phyloP scores from a whole-genome alignment of 805 yeast genomes.

The Suhomyces vadensis region DNA sequence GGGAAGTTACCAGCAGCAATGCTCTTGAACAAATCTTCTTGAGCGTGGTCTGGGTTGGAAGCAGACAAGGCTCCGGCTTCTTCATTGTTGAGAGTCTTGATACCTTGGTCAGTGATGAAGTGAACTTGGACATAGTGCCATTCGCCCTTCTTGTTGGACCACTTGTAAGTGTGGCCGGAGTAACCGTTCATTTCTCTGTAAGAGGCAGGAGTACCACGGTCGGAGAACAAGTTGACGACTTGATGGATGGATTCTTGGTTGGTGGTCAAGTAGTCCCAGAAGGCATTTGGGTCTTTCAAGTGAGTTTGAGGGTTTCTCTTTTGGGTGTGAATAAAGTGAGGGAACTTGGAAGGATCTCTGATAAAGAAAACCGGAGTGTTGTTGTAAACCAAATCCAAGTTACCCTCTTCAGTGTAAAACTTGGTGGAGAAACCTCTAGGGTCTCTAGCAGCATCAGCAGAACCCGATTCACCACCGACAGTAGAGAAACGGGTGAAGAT shows the following conservation, averaged over 20 bases:
- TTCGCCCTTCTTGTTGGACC: constrained; percentile 73
- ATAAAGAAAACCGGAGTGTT: constrained; percentile 70
- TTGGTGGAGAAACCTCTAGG: constrained; percentile 71
- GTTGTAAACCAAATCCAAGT: constrained; percentile 71
- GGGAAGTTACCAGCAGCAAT: constrained; percentile 79
- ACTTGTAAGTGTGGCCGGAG: constrained; percentile 82
- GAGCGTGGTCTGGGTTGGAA: constrained; percentile 79
- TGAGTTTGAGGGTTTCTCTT: constrained; percentile 73
- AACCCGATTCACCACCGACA: constrained; percentile 69
- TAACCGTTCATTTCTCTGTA: constrained; percentile 81
- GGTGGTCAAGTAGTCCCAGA: constrained; percentile 78
- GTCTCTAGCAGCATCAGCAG: constrained; percentile 67
- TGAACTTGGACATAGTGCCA: constrained; percentile 82
- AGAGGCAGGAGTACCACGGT: constrained; percentile 79
- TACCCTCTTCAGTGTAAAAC: constrained; percentile 67
- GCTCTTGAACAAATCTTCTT: constrained; percentile 74
- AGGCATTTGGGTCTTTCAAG: constrained; percentile 76
- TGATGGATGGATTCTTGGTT: constrained; percentile 78
- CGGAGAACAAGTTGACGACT: constrained; percentile 70
- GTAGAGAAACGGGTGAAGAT: constrained; percentile 56
- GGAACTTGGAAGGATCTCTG: constrained; percentile 65
- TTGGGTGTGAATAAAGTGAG: constrained; percentile 66
- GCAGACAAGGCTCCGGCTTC: constrained; percentile 71
- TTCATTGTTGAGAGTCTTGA: constrained; percentile 54
- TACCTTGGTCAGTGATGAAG: constrained; percentile 65